phyloP scores from a whole-genome alignment of 768 basidiomycete genomes.

The Mycena venus region DNA sequence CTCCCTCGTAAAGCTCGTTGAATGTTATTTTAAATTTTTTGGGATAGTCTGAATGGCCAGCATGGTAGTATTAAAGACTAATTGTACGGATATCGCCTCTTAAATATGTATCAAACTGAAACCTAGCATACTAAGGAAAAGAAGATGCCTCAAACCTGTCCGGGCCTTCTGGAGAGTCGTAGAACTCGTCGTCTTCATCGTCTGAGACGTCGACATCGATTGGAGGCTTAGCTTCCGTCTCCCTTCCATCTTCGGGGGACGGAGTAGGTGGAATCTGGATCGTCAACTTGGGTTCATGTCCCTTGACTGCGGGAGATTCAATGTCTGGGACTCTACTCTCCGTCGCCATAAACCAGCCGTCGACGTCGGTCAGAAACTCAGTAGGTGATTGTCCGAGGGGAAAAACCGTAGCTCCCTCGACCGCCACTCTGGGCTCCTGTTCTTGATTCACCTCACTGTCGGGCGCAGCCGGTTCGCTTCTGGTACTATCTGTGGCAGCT shows the following conservation, averaged over 20 bases:
- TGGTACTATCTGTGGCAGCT: not conserved
- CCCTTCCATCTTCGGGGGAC: not conserved
- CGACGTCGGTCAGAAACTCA: not conserved
- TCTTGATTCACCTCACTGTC: not conserved
- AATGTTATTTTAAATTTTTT: not conserved
- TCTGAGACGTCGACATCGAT: conserved; percentile 22
- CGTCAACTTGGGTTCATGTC: not conserved
- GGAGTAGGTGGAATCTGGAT: not conserved
- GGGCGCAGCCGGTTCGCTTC: no score
- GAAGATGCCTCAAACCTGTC: conserved; percentile 31
- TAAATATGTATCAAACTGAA: conserved; percentile 2
- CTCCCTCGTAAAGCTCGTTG: not conserved
- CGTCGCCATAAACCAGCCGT: not conserved
- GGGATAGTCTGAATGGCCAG: not conserved
- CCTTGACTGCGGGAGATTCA: not conserved
- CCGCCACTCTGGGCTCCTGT: not conserved
- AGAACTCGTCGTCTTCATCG: conserved; percentile 40
- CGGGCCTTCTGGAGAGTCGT: conserved; percentile 44
- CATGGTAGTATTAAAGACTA: not conserved
- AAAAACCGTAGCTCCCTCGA: not conserved
- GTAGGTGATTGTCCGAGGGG: not conserved
- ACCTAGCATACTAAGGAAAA: conserved; percentile 3
- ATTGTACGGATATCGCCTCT: conserved; percentile 14
- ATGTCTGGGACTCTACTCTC: not conserved
- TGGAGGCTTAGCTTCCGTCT: not conserved